Conservation (phyloP, 768 basidiomycete genomes). For the Holtermanniella nyarrowii region DNA sequence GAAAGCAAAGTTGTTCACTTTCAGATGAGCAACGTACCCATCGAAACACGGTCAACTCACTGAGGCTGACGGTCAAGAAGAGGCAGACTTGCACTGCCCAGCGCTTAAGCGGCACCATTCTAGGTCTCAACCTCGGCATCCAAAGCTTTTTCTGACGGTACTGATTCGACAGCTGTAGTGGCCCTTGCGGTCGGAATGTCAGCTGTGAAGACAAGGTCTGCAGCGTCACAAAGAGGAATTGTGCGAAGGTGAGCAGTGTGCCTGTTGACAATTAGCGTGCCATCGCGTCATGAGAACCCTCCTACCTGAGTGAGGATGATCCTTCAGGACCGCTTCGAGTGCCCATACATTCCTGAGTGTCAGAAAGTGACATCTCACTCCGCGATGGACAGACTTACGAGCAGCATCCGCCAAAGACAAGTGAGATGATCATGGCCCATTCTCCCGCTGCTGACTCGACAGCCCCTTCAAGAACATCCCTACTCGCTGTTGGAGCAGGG, state of each 20-base stretch:
- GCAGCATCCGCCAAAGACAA: conserved; percentile 78
- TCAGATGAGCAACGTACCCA: neutral
- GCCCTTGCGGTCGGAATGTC: conserved; percentile 32
- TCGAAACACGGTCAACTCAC: conserved; percentile 11
- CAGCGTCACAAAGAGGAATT: conserved; percentile 66
- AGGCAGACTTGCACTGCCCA: conserved; percentile 67
- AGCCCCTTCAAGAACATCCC: conserved; percentile 3
- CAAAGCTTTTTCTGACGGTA: conserved; percentile 2
- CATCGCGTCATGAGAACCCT: conserved; percentile 1
- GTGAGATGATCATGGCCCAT: conserved; percentile 55
- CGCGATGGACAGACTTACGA: conserved; percentile 39
- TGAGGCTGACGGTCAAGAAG: conserved; percentile 54
- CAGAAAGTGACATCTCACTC: neutral
- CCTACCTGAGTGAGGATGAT: conserved; percentile 60
- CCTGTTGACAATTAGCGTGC: conserved; percentile 43
- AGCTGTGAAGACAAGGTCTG: conserved; percentile 60
- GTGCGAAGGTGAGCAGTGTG: conserved; percentile 71
- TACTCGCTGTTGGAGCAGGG: neutral
- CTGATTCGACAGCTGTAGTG: neutral
- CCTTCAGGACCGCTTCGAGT: conserved; percentile 61
- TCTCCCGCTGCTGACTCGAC: conserved; percentile 27
- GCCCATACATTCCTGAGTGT: conserved; percentile 55
- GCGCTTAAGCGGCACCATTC: conserved; percentile 56
- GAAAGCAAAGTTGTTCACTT: conserved; percentile 70
- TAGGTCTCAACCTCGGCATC: conserved; percentile 50